Conservation (phyloP, 768 basidiomycete genomes). For the Mycena chlorophos region DNA sequence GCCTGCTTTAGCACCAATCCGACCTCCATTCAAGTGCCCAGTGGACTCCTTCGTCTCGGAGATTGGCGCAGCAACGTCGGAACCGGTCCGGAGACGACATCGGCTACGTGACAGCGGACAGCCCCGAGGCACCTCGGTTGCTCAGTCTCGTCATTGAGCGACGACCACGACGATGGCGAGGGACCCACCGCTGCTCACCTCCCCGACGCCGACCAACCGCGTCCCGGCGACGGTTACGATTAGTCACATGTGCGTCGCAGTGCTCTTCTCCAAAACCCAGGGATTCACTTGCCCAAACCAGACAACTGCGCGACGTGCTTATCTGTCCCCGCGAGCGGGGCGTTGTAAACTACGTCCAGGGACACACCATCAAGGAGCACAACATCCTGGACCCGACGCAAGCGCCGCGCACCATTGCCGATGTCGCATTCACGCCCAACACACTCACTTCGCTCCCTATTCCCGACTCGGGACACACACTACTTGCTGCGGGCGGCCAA, state of each 20-base stretch:
- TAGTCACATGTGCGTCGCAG: slow-evolving; percentile 58
- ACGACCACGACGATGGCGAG: slow-evolving; percentile 51
- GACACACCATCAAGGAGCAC: slow-evolving; percentile 57
- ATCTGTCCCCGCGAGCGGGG: slow-evolving; percentile 70
- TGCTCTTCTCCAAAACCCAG: background rate
- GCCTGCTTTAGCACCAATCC: no score
- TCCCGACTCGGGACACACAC: slow-evolving; percentile 49
- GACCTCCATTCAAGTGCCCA: no score
- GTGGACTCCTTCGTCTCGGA: no score
- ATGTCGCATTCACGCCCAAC: slow-evolving; percentile 61
- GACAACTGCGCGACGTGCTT: slow-evolving; percentile 78
- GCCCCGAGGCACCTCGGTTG: no score
- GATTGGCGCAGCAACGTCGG: no score
- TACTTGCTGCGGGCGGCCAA: slow-evolving; percentile 78
- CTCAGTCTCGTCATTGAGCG: background rate
- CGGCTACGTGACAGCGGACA: no score
- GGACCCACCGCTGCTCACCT: slow-evolving; percentile 45
- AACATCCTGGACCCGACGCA: slow-evolving; percentile 43
- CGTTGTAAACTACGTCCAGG: slow-evolving; percentile 61
- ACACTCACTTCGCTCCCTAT: slow-evolving; percentile 59
- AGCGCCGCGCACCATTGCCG: slow-evolving; percentile 49
- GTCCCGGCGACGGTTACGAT: slow-evolving; percentile 50
- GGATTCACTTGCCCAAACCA: slow-evolving; percentile 27
- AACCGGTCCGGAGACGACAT: no score
- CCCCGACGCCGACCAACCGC: slow-evolving; percentile 42